phyloP scores from a whole-genome alignment of 805 yeast genomes.

The Wickerhamomyces hampshirensis region DNA sequence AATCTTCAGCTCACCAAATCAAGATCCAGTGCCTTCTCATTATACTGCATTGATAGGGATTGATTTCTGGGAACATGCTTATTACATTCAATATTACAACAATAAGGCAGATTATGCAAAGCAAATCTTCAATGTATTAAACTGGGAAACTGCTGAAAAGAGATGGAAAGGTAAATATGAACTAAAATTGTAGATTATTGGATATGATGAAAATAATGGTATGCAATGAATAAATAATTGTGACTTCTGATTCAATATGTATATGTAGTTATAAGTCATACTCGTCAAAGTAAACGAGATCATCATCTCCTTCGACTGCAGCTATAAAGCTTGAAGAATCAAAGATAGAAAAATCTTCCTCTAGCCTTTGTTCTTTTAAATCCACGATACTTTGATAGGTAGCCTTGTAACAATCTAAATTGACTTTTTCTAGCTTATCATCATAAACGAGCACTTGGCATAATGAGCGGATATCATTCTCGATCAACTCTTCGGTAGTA shows the following conservation, averaged over 20 bases:
- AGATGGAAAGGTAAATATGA: slow-evolving; percentile 27
- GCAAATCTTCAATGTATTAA: slow-evolving; percentile 46
- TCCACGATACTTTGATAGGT: slow-evolving; percentile 80
- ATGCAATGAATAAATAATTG: no score
- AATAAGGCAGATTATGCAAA: slow-evolving; percentile 46
- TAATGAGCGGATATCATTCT: slow-evolving; percentile 69
- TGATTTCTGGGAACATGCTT: slow-evolving; percentile 54
- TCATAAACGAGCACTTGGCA: slow-evolving; percentile 88
- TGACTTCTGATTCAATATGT: no score
- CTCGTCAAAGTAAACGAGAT: slow-evolving; percentile 42
- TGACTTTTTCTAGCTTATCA: slow-evolving; percentile 69
- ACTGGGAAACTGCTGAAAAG: slow-evolving; percentile 47
- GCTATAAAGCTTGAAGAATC: slow-evolving; percentile 37
- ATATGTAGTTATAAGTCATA: slow-evolving; percentile 35
- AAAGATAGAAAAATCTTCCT: slow-evolving; percentile 35
- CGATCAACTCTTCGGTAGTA: slow-evolving; percentile 73
- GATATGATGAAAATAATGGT: no score
- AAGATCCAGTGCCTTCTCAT: slow-evolving; percentile 40
- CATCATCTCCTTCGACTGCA: slow-evolving; percentile 30
- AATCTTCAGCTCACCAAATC: slow-evolving; percentile 41
- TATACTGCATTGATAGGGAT: slow-evolving; percentile 43
- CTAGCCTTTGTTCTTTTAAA: slow-evolving; percentile 37
- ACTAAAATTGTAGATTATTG: slow-evolving; percentile 12
- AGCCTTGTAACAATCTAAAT: slow-evolving; percentile 64
- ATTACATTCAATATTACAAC: slow-evolving; percentile 48